Evolutionary conservation across 106 monocot species (phyloP).

Genomic region (Dendrobium officinale): DNA sequence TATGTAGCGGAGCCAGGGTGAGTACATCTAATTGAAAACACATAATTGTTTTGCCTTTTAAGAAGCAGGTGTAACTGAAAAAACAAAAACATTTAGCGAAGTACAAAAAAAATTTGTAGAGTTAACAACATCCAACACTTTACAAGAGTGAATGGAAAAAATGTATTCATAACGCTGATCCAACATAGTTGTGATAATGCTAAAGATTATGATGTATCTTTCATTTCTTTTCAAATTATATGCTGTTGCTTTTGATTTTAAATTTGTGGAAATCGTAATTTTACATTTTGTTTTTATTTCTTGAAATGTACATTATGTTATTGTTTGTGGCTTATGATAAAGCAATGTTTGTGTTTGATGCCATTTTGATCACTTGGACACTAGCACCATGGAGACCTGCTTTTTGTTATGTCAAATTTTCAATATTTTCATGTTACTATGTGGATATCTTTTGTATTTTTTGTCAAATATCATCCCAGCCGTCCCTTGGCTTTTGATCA

Average conservation of each 20-base stretch:
- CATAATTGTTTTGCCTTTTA: background rate
- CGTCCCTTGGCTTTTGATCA: no score
- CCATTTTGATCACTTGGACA: no score
- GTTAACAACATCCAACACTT: background rate
- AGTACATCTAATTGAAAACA: conserved; percentile 8
- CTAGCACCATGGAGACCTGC: no score
- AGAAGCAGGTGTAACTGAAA: background rate
- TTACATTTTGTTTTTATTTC: no score
- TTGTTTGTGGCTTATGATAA: no score
- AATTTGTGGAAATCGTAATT: no score
- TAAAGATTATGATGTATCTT: background rate
- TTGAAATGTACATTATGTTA: no score
- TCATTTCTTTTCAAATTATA: background rate
- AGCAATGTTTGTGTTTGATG: no score
- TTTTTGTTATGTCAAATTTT: no score
- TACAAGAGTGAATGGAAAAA: background rate
- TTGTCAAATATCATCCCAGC: no score
- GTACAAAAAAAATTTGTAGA: background rate
- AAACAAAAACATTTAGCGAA: background rate
- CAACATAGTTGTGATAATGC: background rate
- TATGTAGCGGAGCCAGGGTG: conserved; percentile 93
- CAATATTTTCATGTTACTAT: no score
- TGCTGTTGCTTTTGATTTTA: background rate
- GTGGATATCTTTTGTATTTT: no score
- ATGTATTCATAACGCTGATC: background rate